phyloP scores from a whole-genome alignment of 768 basidiomycete genomes.

The Russula ochroleuca region DNA sequence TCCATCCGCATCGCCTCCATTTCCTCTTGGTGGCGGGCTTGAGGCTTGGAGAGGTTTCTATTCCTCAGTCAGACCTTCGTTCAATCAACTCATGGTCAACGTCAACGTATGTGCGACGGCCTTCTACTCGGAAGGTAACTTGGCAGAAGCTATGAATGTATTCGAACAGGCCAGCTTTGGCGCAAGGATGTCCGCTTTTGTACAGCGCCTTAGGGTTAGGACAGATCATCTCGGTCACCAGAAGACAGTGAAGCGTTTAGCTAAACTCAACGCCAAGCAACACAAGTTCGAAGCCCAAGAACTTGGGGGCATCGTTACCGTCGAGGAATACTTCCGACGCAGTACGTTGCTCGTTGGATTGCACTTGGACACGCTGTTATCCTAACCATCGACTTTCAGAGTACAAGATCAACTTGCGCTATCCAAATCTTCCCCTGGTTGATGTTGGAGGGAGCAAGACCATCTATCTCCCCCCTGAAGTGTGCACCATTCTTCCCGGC shows the following conservation, averaged over 20 bases:
- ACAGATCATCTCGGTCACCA: slow-evolving; percentile 69
- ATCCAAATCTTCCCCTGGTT: slow-evolving; percentile 43
- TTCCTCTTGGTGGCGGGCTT: slow-evolving; percentile 47
- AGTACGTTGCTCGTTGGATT: slow-evolving; percentile 35
- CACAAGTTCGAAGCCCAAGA: slow-evolving; percentile 43
- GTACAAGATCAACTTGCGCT: slow-evolving; percentile 39
- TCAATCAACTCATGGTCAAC: slow-evolving; percentile 49
- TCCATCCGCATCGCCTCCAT: slow-evolving; percentile 32
- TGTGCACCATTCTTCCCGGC: slow-evolving; percentile 45
- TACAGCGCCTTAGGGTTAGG: slow-evolving; percentile 59
- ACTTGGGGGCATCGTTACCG: slow-evolving; percentile 39
- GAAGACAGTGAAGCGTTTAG: slow-evolving; percentile 62
- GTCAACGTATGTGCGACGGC: slow-evolving; percentile 52
- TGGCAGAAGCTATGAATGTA: slow-evolving; percentile 42
- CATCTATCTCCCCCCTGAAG: slow-evolving; percentile 44
- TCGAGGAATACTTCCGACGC: slow-evolving; percentile 45
- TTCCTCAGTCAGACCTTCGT: slow-evolving; percentile 39
- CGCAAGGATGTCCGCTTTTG: slow-evolving; percentile 57
- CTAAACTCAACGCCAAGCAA: slow-evolving; percentile 39
- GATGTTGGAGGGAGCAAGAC: slow-evolving; percentile 46
- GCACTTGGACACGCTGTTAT: not conserved
- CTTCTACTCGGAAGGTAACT: slow-evolving; percentile 42
- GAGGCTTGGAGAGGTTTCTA: slow-evolving; percentile 55
- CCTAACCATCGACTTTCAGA: slow-evolving; percentile 33
- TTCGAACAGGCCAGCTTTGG: slow-evolving; percentile 51